Conservation (phyloP, 179 eudicot species). For the Silene coronaria region DNA sequence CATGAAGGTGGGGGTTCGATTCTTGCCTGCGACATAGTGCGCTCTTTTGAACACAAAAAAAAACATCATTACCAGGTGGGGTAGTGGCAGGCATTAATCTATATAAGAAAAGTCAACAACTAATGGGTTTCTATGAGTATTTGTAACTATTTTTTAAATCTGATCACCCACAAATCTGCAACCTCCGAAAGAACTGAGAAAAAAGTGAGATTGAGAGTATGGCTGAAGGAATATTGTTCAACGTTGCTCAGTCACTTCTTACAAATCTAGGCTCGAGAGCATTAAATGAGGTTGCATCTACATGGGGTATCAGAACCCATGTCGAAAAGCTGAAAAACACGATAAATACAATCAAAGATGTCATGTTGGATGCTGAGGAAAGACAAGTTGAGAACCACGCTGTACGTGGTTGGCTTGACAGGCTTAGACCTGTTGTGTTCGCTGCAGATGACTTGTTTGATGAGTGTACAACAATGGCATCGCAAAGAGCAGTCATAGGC, state of each 20-base stretch:
- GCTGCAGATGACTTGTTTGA: constrained; percentile 33
- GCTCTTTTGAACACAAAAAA: no score
- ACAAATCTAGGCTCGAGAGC: neutral
- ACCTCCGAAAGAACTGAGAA: neutral
- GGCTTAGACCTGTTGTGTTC: constrained; percentile 23
- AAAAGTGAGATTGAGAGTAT: neutral
- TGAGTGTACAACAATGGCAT: constrained; percentile 17
- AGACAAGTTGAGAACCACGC: constrained; percentile 15
- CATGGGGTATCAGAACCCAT: constrained; percentile 1
- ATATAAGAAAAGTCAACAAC: no score
- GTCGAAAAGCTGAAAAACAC: neutral
- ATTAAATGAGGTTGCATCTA: constrained; percentile 3
- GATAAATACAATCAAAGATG: constrained; percentile 21
- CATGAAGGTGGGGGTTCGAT: no score
- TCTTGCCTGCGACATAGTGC: no score
- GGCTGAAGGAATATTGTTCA: constrained; percentile 16
- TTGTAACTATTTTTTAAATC: no score
- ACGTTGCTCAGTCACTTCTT: neutral
- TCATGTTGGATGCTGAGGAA: constrained; percentile 31
- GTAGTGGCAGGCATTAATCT: no score
- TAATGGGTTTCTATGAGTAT: no score
- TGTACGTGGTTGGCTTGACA: constrained; percentile 25
- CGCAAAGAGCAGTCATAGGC: neutral
- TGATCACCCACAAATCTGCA: no score
- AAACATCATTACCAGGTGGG: no score